A percentile compares a stretch with the other conserved stretches of the same genome.
phyloP scores from a whole-genome alignment of 441 rosid genomes.

The Bocquillonia castaneifolia region DNA sequence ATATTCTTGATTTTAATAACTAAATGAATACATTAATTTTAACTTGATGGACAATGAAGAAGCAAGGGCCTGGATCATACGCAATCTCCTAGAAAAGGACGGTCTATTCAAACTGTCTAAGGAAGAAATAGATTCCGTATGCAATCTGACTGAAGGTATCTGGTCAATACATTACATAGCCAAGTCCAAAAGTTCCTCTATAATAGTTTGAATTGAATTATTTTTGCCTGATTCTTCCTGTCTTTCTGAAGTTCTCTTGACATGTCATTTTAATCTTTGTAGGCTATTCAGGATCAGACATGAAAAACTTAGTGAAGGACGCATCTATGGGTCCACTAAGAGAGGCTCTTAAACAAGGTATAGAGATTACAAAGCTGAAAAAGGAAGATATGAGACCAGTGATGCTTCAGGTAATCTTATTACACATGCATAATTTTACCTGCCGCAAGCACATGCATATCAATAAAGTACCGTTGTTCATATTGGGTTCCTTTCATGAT shows the following conservation, averaged over 20 bases:
- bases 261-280: not conserved
- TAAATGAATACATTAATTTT: slow-evolving; percentile 16
- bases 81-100: slow-evolving; percentile 78
- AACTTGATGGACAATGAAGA: slow-evolving; percentile 40
- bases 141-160: slow-evolving; percentile 73
- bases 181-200: not conserved
- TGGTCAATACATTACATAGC: slow-evolving; percentile 15
- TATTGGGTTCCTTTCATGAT: not conserved
- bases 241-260: slow-evolving; percentile 5
- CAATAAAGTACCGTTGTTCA: not conserved
- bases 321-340: slow-evolving; percentile 97
- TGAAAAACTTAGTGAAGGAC: slow-evolving; percentile 94
- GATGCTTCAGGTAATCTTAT: slow-evolving; percentile 54
- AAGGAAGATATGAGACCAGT: slow-evolving; percentile 87
- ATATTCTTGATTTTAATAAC: slow-evolving; percentile 10
- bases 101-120: slow-evolving; percentile 70
- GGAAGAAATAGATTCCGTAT: slow-evolving; percentile 60
- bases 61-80: slow-evolving; percentile 90
- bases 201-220: not conserved
- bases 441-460: not conserved
- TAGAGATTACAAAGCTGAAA: slow-evolving; percentile 65
- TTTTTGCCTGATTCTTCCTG: not conserved
- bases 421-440: not conserved
- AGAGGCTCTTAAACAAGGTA: slow-evolving; percentile 85
- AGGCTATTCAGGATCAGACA: slow-evolving; percentile 98